Conservation (phyloP, 805 yeast species). For the Pichia scutulata region DNA sequence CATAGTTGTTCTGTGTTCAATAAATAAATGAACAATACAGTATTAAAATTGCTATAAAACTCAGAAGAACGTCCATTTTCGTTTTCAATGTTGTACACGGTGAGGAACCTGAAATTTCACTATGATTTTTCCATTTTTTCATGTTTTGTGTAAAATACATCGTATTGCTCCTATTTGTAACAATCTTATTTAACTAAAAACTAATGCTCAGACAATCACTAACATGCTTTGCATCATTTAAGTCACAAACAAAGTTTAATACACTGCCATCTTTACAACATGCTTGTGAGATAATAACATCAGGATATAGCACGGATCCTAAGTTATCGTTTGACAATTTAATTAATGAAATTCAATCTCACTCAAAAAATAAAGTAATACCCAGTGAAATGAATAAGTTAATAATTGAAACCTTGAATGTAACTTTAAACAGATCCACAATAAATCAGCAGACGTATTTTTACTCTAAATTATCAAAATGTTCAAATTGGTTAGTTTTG, state of each 20-base stretch:
- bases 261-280: background rate
- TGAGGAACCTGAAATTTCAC: background rate
- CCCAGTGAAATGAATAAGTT: background rate
- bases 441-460: background rate
- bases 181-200: background rate
- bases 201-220: background rate
- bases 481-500: background rate
- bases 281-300: background rate
- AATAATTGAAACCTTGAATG: background rate
- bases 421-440: background rate
- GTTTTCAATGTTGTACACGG: background rate
- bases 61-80: background rate
- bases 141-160: too few species aligned
- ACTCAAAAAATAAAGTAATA: background rate
- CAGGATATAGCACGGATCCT: background rate
- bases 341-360: background rate
- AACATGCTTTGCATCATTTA: background rate
- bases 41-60: too few species aligned
- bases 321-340: background rate
- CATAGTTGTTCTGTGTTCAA: background rate
- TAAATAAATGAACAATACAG: background rate
- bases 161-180: background rate
- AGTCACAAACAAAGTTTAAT: background rate
- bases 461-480: background rate
- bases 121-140: background rate